Conservation (phyloP, 352 stramenopile species). For the Phytopythium montanum region DNA sequence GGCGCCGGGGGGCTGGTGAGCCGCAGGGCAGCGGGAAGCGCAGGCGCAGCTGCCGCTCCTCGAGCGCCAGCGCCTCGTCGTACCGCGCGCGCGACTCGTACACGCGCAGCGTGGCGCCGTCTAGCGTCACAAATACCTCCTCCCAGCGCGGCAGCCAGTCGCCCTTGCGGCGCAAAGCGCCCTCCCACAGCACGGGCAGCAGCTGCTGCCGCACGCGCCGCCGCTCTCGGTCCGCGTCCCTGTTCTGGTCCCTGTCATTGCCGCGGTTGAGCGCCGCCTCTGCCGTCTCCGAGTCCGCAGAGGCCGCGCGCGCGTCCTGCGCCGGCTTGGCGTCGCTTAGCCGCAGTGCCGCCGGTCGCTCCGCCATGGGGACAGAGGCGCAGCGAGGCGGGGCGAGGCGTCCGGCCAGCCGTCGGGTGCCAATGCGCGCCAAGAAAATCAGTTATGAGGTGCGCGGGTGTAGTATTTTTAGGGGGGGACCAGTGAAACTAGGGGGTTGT, state of each 20-base stretch:
- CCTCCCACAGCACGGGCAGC: slow-evolving; percentile 68
- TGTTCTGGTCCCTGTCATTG: background rate
- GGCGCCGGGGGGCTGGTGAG: background rate
- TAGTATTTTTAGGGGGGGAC: background rate
- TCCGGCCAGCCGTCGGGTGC: background rate
- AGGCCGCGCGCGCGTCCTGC: background rate
- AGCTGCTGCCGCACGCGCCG: slow-evolving; percentile 44
- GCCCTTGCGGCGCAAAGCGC: slow-evolving; percentile 57
- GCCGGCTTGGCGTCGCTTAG: slow-evolving; percentile 6
- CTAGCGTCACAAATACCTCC: slow-evolving; percentile 59
- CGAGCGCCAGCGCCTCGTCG: slow-evolving; percentile 31
- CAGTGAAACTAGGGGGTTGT: no score
- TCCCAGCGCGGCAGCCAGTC: slow-evolving; percentile 83
- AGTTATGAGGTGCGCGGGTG: background rate
- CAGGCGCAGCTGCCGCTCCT: slow-evolving; percentile 31
- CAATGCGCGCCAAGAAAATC: background rate
- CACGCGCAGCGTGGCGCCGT: slow-evolving; percentile 53
- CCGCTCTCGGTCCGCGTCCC: background rate
- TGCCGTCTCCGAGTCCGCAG: background rate
- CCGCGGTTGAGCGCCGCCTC: background rate
- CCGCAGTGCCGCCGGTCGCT: slow-evolving; percentile 9
- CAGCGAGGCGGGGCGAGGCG: background rate
- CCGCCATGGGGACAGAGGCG: slow-evolving; percentile 3
- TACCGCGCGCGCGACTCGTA: slow-evolving; percentile 68
- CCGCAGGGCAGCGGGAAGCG: slow-evolving; percentile 4